Conservation (phyloP, 2,329 filamentous ascomycete species). For the Fusarium penzigii region DNA sequence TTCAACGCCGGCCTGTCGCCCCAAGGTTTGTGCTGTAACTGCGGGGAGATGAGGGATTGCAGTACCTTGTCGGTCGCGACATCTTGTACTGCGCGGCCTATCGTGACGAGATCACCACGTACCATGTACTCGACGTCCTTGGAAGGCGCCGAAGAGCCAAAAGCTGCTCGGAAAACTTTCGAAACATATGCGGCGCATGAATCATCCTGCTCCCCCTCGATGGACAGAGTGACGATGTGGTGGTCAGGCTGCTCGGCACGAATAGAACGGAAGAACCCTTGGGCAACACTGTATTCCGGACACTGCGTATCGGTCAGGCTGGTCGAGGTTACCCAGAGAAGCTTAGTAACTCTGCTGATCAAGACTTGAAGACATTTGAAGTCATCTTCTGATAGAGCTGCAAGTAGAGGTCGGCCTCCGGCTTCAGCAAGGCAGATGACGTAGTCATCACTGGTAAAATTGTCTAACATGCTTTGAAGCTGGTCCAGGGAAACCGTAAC, state of each 20-base stretch:
- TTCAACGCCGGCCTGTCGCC: background rate
- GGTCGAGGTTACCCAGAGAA: background rate
- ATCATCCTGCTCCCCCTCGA: rapidly evolving
- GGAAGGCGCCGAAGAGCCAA: rapidly evolving
- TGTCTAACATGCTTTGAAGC: no score
- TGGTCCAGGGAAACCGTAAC: no score
- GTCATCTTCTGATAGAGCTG: background rate
- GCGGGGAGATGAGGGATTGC: background rate
- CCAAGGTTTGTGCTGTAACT: background rate
- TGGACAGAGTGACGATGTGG: background rate
- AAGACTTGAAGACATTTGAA: background rate
- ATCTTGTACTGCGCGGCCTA: background rate
- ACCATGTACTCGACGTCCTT: slow-evolving; percentile 1
- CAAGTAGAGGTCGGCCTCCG: background rate
- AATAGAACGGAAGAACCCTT: slow-evolving; percentile 2
- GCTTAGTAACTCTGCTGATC: background rate
- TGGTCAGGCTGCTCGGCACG: slow-evolving; percentile 2
- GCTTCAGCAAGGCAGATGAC: background rate
- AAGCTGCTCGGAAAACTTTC: background rate
- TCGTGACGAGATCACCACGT: background rate
- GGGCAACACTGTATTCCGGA: background rate
- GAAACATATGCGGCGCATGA: background rate
- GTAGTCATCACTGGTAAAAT: no score
- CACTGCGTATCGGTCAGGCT: rapidly evolving
- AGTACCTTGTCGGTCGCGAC: background rate